phyloP scores from a whole-genome alignment of 192 early-diverging fungal genomes.

The Backusella circina region DNA sequence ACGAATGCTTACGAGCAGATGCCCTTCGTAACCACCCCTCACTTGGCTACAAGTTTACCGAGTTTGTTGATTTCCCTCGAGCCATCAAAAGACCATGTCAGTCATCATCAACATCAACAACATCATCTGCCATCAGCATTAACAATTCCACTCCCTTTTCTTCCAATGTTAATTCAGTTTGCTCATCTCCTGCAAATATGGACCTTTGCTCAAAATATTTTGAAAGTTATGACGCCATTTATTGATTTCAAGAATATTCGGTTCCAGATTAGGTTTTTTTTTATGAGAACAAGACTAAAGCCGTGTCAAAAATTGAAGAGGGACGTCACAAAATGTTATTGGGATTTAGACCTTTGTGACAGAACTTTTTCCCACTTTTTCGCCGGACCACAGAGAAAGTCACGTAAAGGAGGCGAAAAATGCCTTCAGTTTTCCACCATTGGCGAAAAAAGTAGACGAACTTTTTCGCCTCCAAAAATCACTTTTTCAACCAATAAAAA shows the following conservation, averaged over 20 bases:
- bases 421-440: no score
- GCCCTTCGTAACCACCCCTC: slow-evolving; percentile 31
- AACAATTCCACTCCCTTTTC: background rate
- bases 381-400: no score
- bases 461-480: no score
- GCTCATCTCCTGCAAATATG: background rate
- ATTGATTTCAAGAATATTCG: background rate
- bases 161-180: background rate
- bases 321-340: no score
- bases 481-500: no score
- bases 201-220: background rate
- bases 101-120: background rate
- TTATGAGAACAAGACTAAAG: no score
- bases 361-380: no score
- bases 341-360: no score
- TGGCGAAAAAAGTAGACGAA: no score
- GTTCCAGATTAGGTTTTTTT: no score
- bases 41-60: slow-evolving; percentile 30
- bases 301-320: no score
- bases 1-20: slow-evolving; percentile 29
- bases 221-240: background rate
- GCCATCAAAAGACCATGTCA: slow-evolving; percentile 3
- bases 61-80: slow-evolving; percentile 33
- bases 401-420: no score
- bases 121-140: background rate